These are phyloP conservation scores for Zoysia matrella DNA, from an alignment of 202 grass and related monocot genomes.

Conservation along the genomic window DNA sequence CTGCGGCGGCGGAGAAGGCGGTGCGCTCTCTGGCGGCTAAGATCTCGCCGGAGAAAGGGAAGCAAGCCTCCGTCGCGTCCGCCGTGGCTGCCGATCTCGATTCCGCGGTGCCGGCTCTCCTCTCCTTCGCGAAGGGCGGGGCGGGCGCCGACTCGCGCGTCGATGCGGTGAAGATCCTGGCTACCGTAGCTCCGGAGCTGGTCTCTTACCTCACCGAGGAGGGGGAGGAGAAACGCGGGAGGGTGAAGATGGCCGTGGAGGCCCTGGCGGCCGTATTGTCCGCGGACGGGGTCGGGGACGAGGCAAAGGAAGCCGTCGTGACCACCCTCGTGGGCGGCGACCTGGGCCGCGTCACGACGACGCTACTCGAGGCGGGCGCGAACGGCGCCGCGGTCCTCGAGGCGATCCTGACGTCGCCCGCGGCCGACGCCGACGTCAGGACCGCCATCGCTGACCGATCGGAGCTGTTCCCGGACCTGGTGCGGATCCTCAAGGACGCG, in stretches of 20 bases:
- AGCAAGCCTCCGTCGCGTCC: conserved; percentile 43
- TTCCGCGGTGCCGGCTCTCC: conserved; percentile 55
- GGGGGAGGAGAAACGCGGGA: conserved; percentile 23
- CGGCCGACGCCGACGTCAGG: conserved; percentile 54
- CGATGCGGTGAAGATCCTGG: conserved; percentile 52
- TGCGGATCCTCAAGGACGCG: conserved; percentile 55
- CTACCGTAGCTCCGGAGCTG: conserved; percentile 46
- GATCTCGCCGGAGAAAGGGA: conserved; percentile 61
- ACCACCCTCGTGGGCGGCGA: conserved; percentile 39
- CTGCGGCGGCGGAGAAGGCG: conserved; percentile 56
- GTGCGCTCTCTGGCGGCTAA: conserved; percentile 57
- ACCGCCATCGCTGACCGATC: conserved; percentile 57
- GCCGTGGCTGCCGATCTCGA: conserved; percentile 55
- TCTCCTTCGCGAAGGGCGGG: conserved; percentile 59
- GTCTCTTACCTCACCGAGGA: conserved; percentile 31
- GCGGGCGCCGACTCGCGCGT: conserved; percentile 46
- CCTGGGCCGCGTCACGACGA: conserved; percentile 35
- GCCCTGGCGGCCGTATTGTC: conserved; percentile 53
- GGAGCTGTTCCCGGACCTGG: conserved; percentile 66
- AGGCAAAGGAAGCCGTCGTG: conserved; percentile 42
- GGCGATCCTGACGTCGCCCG: conserved; percentile 56
- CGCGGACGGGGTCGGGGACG: conserved; percentile 34
- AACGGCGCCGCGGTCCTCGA: conserved; percentile 56
- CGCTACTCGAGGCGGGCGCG: conserved; percentile 46
- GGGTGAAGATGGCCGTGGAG: conserved; percentile 50